These are phyloP conservation scores for Solanum lignicaule DNA, from an alignment of 257 asterid genomes.

Conservation along the genomic window DNA sequence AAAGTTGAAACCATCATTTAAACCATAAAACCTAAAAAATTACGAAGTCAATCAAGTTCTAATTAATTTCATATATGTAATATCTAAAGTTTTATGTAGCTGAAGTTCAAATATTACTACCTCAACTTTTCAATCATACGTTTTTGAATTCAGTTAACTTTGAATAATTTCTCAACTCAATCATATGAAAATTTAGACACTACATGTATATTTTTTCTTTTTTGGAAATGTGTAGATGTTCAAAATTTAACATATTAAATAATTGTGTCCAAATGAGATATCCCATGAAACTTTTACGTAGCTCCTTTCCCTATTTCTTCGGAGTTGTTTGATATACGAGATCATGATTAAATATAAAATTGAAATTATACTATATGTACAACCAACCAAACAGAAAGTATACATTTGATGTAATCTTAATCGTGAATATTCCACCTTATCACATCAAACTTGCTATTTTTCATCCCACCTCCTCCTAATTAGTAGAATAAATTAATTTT, in stretches of 20 bases:
- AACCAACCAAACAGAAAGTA: not conserved
- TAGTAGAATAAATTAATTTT: no score
- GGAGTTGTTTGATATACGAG: not conserved
- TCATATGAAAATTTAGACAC: not conserved
- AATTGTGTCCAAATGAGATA: not conserved
- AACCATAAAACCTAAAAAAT: not conserved
- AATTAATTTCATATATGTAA: not conserved
- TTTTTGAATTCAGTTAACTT: no score
- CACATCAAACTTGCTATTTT: no score
- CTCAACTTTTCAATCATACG: rapidly evolving
- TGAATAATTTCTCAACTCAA: not conserved
- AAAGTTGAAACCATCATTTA: not conserved
- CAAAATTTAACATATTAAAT: not conserved
- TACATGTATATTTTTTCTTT: not conserved
- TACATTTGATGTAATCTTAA: no score
- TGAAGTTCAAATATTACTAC: not conserved
- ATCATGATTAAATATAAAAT: not conserved
- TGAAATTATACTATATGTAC: no score
- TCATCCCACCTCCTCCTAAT: not conserved
- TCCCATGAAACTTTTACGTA: not conserved
- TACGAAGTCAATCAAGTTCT: not conserved
- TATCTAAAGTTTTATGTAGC: not conserved
- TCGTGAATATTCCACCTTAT: no score
- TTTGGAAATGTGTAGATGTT: not conserved
- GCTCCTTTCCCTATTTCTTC: not conserved